Evolutionary conservation across 805 yeast genomes (phyloP).

Genomic region (Candida morakotiae): DNA sequence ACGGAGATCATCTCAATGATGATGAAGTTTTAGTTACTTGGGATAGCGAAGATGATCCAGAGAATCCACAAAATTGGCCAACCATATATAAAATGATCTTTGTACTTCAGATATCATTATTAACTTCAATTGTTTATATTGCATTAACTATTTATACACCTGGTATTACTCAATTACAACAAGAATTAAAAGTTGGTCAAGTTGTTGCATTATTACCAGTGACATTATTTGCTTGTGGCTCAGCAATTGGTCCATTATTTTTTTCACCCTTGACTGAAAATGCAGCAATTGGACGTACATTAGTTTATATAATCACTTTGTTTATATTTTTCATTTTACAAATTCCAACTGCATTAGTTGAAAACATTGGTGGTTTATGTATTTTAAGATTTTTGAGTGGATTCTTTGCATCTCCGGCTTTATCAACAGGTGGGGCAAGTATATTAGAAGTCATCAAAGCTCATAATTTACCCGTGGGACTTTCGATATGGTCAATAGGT

Average conservation of each 20-base stretch:
- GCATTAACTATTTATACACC: slow-evolving; percentile 57
- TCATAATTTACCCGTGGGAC: slow-evolving; percentile 42
- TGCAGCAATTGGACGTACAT: slow-evolving; percentile 49
- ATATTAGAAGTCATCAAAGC: slow-evolving; percentile 45
- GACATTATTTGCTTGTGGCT: slow-evolving; percentile 54
- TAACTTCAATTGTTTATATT: slow-evolving; percentile 50
- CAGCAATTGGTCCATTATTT: slow-evolving; percentile 57
- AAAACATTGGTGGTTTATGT: slow-evolving; percentile 47
- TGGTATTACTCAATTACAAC: slow-evolving; percentile 39
- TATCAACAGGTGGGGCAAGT: slow-evolving; percentile 58
- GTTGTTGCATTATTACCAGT: slow-evolving; percentile 48
- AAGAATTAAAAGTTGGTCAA: slow-evolving; percentile 41
- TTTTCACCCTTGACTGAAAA: slow-evolving; percentile 59
- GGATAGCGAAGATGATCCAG: slow-evolving; percentile 48
- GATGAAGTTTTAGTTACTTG: slow-evolving; percentile 16
- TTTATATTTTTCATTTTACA: slow-evolving; percentile 48
- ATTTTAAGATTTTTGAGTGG: slow-evolving; percentile 53
- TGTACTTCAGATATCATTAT: slow-evolving; percentile 34
- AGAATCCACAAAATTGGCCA: slow-evolving; percentile 58
- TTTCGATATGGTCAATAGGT: slow-evolving; percentile 51
- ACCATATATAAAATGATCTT: slow-evolving; percentile 32
- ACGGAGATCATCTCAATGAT: background rate
- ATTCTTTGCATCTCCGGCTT: slow-evolving; percentile 50
- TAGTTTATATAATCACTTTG: slow-evolving; percentile 44
- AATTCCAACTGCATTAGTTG: slow-evolving; percentile 50